phyloP scores from a whole-genome alignment of 306 rosid genomes.

The Carpinus viminea region DNA sequence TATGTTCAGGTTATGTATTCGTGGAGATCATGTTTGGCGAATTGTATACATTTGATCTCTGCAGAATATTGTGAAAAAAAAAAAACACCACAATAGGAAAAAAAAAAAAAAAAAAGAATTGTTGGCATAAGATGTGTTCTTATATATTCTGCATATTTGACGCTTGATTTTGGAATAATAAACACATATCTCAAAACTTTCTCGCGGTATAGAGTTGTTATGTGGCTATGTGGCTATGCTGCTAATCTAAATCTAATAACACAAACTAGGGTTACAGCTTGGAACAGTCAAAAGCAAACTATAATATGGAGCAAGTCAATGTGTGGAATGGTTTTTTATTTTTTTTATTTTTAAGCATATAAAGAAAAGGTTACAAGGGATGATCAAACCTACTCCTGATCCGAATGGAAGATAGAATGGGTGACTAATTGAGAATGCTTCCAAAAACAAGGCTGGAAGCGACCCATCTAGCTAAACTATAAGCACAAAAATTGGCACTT shows the following conservation, averaged over 20 bases:
- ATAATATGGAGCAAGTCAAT: no score
- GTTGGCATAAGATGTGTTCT: slow-evolving; percentile 9
- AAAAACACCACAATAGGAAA: slow-evolving; percentile 22
- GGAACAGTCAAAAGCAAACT: neutral
- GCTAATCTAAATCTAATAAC: neutral
- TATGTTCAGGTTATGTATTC: slow-evolving; percentile 43
- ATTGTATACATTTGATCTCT: slow-evolving; percentile 85
- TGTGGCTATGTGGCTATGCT: neutral
- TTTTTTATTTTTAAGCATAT: no score
- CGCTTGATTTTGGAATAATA: slow-evolving; percentile 6
- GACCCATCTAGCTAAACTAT: no score
- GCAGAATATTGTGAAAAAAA: slow-evolving; percentile 54
- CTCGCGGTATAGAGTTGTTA: neutral
- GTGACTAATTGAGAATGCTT: no score
- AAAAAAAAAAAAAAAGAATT: slow-evolving; percentile 14
- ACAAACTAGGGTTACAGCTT: neutral
- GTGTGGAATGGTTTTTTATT: no score
- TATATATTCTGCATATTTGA: slow-evolving; percentile 16
- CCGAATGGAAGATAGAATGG: no score
- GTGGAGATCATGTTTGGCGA: slow-evolving; percentile 62
- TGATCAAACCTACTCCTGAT: no score
- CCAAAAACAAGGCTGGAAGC: no score
- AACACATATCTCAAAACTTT: neutral
- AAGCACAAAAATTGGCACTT: no score
- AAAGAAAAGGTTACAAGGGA: no score